A percentile compares a stretch with the other conserved stretches of the same genome.
Conservation (phyloP, 768 basidiomycete species). For the Tricholoma bakamatsutake region DNA sequence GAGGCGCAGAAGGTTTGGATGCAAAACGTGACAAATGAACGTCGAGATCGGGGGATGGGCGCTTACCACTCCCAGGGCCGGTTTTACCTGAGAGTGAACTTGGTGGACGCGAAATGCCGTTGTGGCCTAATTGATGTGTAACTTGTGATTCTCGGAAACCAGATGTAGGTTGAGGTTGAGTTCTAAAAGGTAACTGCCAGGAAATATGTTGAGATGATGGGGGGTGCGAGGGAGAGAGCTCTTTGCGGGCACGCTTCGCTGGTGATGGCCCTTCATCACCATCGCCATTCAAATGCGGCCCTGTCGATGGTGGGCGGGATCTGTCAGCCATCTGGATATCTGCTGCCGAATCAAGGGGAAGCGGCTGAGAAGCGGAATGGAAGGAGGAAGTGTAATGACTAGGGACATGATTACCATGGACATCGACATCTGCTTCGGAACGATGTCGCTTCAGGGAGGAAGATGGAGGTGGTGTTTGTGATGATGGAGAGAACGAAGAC, state of each 20-base stretch:
- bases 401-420: slow-evolving; percentile 18
- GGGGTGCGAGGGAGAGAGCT: slow-evolving; percentile 29
- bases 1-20: slow-evolving; percentile 54
- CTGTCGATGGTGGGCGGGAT: slow-evolving; percentile 45
- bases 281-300: slow-evolving; percentile 46
- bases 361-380: slow-evolving; percentile 17
- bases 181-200: slow-evolving; percentile 26
- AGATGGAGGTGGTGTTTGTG: slow-evolving; percentile 47
- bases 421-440: slow-evolving; percentile 61
- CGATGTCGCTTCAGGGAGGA: slow-evolving; percentile 52
- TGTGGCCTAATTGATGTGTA: slow-evolving; percentile 28
- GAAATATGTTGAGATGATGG: slow-evolving; percentile 28
- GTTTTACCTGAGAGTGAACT: slow-evolving; percentile 38
- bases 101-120: slow-evolving; percentile 42
- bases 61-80: slow-evolving; percentile 24
- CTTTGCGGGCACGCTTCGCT: slow-evolving; percentile 64
- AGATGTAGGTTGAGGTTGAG: slow-evolving; percentile 25
- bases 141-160: slow-evolving; percentile 18
- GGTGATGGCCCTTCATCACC: slow-evolving; percentile 65
- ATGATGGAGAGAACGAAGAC: slow-evolving; percentile 38
- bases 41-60: slow-evolving; percentile 36
- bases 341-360: slow-evolving; percentile 21
- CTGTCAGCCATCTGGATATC: slow-evolving; percentile 44
- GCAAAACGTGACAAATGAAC: slow-evolving; percentile 53
- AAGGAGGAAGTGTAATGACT: slow-evolving; percentile 15